Evolutionary conservation across 208 protist species (phyloP).

Genomic region (Strigomonas galati): DNA sequence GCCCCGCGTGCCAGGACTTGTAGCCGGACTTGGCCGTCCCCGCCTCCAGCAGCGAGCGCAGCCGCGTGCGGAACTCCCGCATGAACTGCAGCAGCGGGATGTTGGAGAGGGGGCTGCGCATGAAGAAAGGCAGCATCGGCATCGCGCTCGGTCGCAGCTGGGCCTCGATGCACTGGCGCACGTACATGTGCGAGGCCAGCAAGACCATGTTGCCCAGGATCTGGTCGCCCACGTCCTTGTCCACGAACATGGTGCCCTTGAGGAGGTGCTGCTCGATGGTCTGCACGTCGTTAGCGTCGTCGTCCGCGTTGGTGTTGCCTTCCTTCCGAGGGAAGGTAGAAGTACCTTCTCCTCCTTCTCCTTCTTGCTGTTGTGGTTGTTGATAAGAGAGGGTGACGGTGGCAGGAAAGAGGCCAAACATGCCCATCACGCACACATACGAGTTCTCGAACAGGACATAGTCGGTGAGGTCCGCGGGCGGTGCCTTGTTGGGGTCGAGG

Average conservation of each 20-base stretch:
- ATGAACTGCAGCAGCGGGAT: slow-evolving; percentile 78
- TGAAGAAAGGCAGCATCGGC: slow-evolving; percentile 55
- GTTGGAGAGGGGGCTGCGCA: slow-evolving; percentile 68
- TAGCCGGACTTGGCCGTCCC: slow-evolving; percentile 43
- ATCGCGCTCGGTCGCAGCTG: slow-evolving; percentile 41
- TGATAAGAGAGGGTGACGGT: slow-evolving; percentile 31
- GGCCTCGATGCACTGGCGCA: slow-evolving; percentile 68
- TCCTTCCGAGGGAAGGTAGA: slow-evolving; percentile 31
- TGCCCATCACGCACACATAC: slow-evolving; percentile 75
- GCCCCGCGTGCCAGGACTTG: slow-evolving; percentile 25
- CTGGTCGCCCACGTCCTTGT: slow-evolving; percentile 81
- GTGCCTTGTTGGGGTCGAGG: slow-evolving; percentile 38
- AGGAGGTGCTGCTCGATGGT: slow-evolving; percentile 57
- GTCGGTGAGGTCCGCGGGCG: slow-evolving; percentile 34
- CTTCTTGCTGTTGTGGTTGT: slow-evolving; percentile 1
- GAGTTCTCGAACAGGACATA: slow-evolving; percentile 54
- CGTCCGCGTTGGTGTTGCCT: slow-evolving; percentile 29
- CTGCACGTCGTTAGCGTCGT: slow-evolving; percentile 32
- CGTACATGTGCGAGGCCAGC: slow-evolving; percentile 74
- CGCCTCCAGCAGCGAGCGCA: slow-evolving; percentile 54
- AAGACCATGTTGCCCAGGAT: slow-evolving; percentile 78
- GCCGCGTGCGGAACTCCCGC: slow-evolving; percentile 68
- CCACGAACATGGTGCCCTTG: slow-evolving; percentile 80
- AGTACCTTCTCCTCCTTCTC: not conserved
- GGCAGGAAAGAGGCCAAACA: slow-evolving; percentile 71